A percentile compares a stretch with the other conserved stretches of the same genome.
phyloP scores from a whole-genome alignment of 306 rosid species.

The Rosa persica region DNA sequence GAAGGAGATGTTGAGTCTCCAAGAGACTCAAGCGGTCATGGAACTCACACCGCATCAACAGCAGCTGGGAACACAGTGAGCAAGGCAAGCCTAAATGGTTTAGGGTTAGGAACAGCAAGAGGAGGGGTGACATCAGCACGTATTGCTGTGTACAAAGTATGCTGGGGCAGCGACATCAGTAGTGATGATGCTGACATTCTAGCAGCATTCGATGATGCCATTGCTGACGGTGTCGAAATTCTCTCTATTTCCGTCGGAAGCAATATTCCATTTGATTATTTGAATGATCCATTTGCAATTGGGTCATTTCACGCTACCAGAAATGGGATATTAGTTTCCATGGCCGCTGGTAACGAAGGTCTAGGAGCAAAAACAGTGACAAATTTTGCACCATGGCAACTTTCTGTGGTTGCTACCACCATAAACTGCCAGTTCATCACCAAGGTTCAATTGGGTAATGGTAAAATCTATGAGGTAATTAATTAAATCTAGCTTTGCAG shows the following conservation, averaged over 20 bases:
- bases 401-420: too few relatives aligned
- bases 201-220: slow-evolving; percentile 44
- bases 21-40: slow-evolving; percentile 44
- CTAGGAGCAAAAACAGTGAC: too few relatives aligned
- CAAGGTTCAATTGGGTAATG: too few relatives aligned
- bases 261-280: background rate
- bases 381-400: too few relatives aligned
- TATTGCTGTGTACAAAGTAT: slow-evolving; percentile 41
- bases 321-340: slow-evolving; percentile 17
- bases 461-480: too few relatives aligned
- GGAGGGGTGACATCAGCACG: slow-evolving; percentile 42
- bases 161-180: background rate
- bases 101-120: slow-evolving; percentile 39
- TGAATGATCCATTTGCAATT: slow-evolving; percentile 22
- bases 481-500: too few relatives aligned
- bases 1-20: slow-evolving; percentile 30
- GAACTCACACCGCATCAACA: slow-evolving; percentile 52
- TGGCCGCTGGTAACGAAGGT: slow-evolving; percentile 33
- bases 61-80: slow-evolving; percentile 41
- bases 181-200: slow-evolving; percentile 20
- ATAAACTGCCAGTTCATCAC: too few relatives aligned
- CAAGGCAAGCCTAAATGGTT: slow-evolving; percentile 31
- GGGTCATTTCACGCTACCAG: slow-evolving; percentile 62
- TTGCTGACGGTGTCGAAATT: slow-evolving; percentile 58
- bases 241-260: slow-evolving; percentile 37